Base-by-base conservation (phyloP, 2,329 filamentous ascomycete species). In the Zopfia rhizophila region DNA sequence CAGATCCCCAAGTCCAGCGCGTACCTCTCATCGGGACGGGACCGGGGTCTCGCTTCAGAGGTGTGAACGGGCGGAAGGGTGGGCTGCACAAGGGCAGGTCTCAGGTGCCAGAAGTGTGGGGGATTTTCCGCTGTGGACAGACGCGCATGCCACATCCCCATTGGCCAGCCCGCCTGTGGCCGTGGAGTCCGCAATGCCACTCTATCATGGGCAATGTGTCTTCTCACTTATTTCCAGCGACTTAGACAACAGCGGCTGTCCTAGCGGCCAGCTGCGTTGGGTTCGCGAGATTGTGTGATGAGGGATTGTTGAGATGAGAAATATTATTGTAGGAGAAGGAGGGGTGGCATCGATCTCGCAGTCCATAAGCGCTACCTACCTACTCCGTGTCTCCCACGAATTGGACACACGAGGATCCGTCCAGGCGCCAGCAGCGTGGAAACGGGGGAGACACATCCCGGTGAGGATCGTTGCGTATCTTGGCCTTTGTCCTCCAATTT, bases 51-150 rank as follows among this genome's bases (percentile, higher is more conserved):
- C 38, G 54, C 48, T 51, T 54, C 49, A 60, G 44, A 48, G 36
- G 57, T 59, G 49, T 63, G 63, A 63, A 61, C 52, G 58, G 61
- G 58, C 58, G 52, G 43, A 47, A 33, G 46, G 49, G n/a, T n/a
- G 61, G 60, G 65, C 66, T 68, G 63, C 51, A 55, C 59, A 64
- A 66, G 66, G 62, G 58, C 51, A 49, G 52, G 61, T 64, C 58
- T 67, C 60, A 64, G 56, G 61, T 61, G 55, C 55, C 56, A 13
- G 47, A 39, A 35, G 46, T 45, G 46, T 48, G 47, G 51, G 45
- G 45, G 50, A 46, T 46, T 53, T 43, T 40, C 40, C 44, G 17
- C 41, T 53, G 51, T 49, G 58, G 48, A 56, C 52, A 61, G 53
- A 57, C 51, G 61, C 59, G 56, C 31, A 46, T 58, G 60, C 44